Evolutionary conservation across 2,329 filamentous ascomycete genomes (phyloP), one percentile per base, ranked within the genome.

Genomic region (Bipolaris oryzae): DNA sequence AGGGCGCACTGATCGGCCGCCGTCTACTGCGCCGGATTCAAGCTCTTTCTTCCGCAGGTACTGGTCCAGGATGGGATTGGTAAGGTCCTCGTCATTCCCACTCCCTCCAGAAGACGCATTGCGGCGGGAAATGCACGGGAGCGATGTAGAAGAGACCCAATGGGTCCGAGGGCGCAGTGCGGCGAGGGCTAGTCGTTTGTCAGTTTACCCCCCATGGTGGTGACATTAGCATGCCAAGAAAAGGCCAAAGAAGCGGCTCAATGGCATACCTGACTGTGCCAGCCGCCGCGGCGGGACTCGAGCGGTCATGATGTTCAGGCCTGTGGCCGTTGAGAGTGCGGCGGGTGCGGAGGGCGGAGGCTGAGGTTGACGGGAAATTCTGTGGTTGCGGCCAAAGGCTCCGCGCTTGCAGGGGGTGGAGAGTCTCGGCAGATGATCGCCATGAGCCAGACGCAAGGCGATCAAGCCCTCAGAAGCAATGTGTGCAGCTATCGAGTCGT

Each of bases 41-140:
- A 47, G 41, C 38, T 67, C 59, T 47, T 59, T 57, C 49, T 65
- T 63, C 44, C 55, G 35, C 41, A 82, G 73, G 64, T 77, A 83
- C 50, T 89, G 83, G 55, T 89, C 85, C 64, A 90, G 85, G 66
- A 91, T 81, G 52, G 85, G 87, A 66, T 86, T 81, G 45, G 69
- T 58, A 39, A 70, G 62, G 47, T 73, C 63, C 5, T 52, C 57
- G n/a, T 46, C 48, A 41, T 61, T 52, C 21, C 50, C 50, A 6
- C 63, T 60, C 43, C 58, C 28, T 15, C 58, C 54, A 43, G 52
- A 57, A 16, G 55, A 69, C 20, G 59, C 53, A 45, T 58, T 55
- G 46, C 65, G 64, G 25, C 53, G 62, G 11, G 63, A 51, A 21
- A 53, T 61, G 59, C 73, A 53, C 37, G 55, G 53, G 20, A 64